Base-by-base conservation (phyloP, 1,139 yeast species). In the Ogataea hybrid region DNA sequence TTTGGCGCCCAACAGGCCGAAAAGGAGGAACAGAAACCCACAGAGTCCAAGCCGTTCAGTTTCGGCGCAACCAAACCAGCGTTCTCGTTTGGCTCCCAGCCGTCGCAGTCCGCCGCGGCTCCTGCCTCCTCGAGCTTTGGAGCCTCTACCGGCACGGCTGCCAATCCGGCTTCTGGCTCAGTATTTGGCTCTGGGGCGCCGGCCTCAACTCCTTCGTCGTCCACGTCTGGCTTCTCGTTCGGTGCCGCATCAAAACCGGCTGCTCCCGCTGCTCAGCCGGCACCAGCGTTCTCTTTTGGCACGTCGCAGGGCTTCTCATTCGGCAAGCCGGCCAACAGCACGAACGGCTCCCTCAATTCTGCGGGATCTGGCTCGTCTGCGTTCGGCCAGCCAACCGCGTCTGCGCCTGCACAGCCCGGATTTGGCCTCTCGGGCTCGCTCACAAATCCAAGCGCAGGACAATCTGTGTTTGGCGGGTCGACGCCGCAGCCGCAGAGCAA, bases 401-500 rank as follows among this genome's bases (percentile, higher is more conserved):
- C 18, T 17, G 18, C 18, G 11, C 27, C 27, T 10, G 27, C 27
- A 23, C 27, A 23, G 27, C 27, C 27, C 20, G 34, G 34, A 12
- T 33, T 33, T 25, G 42, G 42, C 3, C 30, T 28, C 35, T 38
- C 42, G 12, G 40, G 41, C 11, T 41, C 48, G 10, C 32, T 47
- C 17, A 44, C 46, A 16, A 43, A 43, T 20, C 41, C 50, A 3
- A 37, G 47, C 11, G 46, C 42, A 9, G 46, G 46, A 8, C 45
- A 46, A 17, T 36, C 49, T 3, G 31, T 35, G 18, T 41, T 41
- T 28, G 44, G 44, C 3, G 31, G 22, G 33, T 30, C 39, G 9
- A 42, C 49, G 4, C 46, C 48, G 7, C 48, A 46, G 30, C 47
- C 35, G 12, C 43, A 39, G 25, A 43, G 41, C 29, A 42, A 46